Evolutionary conservation across 371 early-diverging fungal genomes (phyloP).

Genomic region (Mucor ambiguus): DNA sequence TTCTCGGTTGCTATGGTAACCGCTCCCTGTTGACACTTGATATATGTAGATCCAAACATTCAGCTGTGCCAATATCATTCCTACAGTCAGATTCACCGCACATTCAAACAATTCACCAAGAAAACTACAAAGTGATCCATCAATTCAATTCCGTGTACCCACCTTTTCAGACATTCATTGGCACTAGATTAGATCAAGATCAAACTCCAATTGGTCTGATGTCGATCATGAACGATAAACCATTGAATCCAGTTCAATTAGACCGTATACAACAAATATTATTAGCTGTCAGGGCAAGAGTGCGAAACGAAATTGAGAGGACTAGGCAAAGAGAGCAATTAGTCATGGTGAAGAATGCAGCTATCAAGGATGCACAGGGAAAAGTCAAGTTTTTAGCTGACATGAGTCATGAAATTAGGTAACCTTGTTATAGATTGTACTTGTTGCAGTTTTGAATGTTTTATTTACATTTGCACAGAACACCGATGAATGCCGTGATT

Average conservation of each 20-base stretch:
- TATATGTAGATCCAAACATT: conserved; percentile 15
- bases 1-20: background rate
- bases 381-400: conserved; percentile 65
- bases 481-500: conserved; percentile 70
- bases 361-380: conserved; percentile 58
- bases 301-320: conserved; percentile 50
- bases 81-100: conserved; percentile 17
- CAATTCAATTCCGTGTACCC: conserved; percentile 14
- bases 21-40: background rate
- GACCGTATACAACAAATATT: conserved; percentile 24
- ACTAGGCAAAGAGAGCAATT: conserved; percentile 47
- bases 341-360: conserved; percentile 51
- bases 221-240: conserved; percentile 20
- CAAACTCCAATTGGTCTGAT: conserved; percentile 22
- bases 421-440: background rate
- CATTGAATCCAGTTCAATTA: conserved; percentile 15
- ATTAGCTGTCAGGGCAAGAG: conserved; percentile 38
- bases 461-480: conserved; percentile 26
- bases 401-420: conserved; percentile 60
- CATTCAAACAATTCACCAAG: conserved; percentile 16
- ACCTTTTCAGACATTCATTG: conserved; percentile 19
- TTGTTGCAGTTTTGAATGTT: background rate
- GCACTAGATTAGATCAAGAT: conserved; percentile 19
- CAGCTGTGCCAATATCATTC: conserved; percentile 15
- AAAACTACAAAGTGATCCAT: conserved; percentile 15